Evolutionary conservation across 2,329 filamentous ascomycete genomes (phyloP), one percentile per base, ranked within the genome.

Genomic region (Penicillium concentricum): DNA sequence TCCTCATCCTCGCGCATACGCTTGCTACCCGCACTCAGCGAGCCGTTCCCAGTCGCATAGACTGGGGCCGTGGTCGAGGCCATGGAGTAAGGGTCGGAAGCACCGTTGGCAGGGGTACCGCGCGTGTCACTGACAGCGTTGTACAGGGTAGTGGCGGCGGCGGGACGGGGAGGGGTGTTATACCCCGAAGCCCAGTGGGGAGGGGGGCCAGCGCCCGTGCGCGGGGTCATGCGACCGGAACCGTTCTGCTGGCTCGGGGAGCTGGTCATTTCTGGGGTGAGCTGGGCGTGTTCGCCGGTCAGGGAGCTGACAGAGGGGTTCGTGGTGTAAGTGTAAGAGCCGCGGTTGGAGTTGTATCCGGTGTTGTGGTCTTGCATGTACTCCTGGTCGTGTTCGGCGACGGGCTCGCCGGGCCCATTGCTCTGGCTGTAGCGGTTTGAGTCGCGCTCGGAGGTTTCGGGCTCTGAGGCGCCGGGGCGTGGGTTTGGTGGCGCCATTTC

Each of bases 101-200:
- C 75, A 30, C 88, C 88, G 64, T 90, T 91, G 18, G 83, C 78
- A 12, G 85, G 74, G 30, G 81, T 77, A 46, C 79, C 84, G 26
- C 90, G 84, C 58, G 91, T 89, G 70, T 90, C 91, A 72, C 88
- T 92, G 78, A 96, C 92, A 61, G 95, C 88, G 74, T 87, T 95
- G 81, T 96, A 96, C 49, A 96, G 79, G 70, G 87, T 95, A 79
- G 90, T 92, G 0, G 90, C 87, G 4, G 88, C 83, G 1, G 75
- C 63, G 2, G 84, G 80, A 41, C 91, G 87, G 22, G 92, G 91
- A 47, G 92, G 89, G 0, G 91, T 92, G 71, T 81, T 88, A 76
- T 95, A 96, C 26, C 87, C 87, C 49, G 82, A 84, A 6, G 83
- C 74, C 76, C 95, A 97, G 74, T 92, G 91, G 2, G 86, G 80